Conservation (phyloP, 2,329 filamentous ascomycete genomes). For the Ophiocordyceps camponoti-leonardi region DNA sequence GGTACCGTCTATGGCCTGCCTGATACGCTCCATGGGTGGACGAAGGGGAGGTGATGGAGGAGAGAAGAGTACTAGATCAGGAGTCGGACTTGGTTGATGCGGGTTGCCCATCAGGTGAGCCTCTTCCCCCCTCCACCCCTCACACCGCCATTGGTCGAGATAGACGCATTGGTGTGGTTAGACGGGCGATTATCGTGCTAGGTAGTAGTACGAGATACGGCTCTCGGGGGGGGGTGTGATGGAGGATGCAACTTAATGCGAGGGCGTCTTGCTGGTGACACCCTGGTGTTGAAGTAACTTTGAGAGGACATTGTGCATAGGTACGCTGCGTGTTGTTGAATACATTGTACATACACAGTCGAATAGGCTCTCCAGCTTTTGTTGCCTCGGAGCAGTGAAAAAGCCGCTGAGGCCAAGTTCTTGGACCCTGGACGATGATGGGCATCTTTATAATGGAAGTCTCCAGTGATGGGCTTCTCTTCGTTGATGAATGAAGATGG, state of each 20-base stretch:
- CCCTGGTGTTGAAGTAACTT: not conserved
- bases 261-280: not conserved
- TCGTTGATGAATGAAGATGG: too few species aligned
- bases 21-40: constrained; percentile 8
- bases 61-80: not conserved
- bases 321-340: too few species aligned
- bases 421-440: too few species aligned
- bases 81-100: not conserved
- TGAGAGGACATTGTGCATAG: not conserved
- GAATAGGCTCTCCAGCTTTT: too few species aligned
- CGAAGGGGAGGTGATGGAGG: not conserved
- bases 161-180: not conserved
- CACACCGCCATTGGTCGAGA: not conserved
- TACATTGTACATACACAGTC: too few species aligned
- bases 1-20: constrained; percentile 11
- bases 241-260: not conserved
- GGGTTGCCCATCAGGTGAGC: not conserved
- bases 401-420: too few species aligned
- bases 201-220: not conserved
- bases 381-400: too few species aligned
- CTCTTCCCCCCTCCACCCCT: not conserved
- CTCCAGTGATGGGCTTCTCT: too few species aligned
- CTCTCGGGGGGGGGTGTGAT: not conserved
- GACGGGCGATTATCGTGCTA: not conserved
- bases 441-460: too few species aligned